A percentile compares a stretch with the other conserved stretches of the same genome.
phyloP scores from a whole-genome alignment of 2,329 filamentous ascomycete species.

The Leptodontidium sp. region DNA sequence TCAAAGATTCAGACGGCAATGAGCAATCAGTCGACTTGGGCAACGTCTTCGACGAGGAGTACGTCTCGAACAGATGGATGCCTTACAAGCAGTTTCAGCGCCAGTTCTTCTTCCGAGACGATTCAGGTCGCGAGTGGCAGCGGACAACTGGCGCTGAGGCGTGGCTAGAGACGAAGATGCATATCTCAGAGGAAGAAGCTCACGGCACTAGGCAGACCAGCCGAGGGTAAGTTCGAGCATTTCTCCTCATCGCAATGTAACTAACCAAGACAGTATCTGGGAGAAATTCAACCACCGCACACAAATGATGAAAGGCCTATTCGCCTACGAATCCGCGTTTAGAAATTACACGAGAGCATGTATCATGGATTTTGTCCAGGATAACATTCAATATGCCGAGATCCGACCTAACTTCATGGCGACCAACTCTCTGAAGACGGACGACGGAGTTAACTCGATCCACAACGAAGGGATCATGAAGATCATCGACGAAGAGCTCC shows the following conservation, averaged over 20 bases:
- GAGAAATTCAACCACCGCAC: constrained; percentile 74
- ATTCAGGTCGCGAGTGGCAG: constrained; percentile 42
- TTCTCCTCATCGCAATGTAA: neutral
- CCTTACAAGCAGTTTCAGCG: constrained; percentile 53
- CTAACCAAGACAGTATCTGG: constrained; percentile 54
- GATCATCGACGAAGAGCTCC: constrained; percentile 65
- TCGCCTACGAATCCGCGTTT: constrained; percentile 72
- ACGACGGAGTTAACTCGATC: constrained; percentile 62
- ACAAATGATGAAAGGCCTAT: constrained; percentile 75
- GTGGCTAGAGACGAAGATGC: constrained; percentile 70
- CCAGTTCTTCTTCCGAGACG: constrained; percentile 46
- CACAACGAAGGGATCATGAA: constrained; percentile 66
- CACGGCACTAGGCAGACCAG: constrained; percentile 58
- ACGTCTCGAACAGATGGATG: constrained; percentile 57
- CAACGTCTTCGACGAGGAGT: constrained; percentile 59
- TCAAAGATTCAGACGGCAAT: constrained; percentile 36
- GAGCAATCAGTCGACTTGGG: constrained; percentile 43
- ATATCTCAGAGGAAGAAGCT: constrained; percentile 67
- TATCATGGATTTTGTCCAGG: constrained; percentile 67
- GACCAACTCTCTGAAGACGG: constrained; percentile 65
- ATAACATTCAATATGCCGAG: constrained; percentile 76
- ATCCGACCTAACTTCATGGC: constrained; percentile 74
- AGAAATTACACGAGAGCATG: constrained; percentile 65
- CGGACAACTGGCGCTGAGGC: constrained; percentile 49
- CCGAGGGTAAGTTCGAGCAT: constrained; percentile 56